phyloP scores from a whole-genome alignment of 768 basidiomycete species.

The Rhizopogon vinicolor region DNA sequence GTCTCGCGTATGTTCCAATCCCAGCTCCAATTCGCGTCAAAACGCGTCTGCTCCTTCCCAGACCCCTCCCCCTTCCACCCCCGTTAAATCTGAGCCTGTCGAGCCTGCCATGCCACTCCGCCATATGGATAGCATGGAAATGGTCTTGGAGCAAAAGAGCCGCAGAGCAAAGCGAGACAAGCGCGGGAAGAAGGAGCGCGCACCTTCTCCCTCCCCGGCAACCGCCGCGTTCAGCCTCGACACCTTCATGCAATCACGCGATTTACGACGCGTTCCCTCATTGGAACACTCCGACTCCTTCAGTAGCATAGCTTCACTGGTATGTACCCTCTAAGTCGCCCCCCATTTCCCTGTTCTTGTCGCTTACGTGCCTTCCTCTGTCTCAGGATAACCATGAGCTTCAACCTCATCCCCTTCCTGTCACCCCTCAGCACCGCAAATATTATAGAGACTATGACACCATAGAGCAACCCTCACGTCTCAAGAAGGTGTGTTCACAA shows the following conservation, averaged over 20 bases:
- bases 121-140: slow-evolving; percentile 71
- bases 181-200: slow-evolving; percentile 42
- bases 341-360: slow-evolving; percentile 17
- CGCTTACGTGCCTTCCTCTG: slow-evolving; percentile 10
- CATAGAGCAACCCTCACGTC: slow-evolving; percentile 26
- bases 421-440: slow-evolving; percentile 57
- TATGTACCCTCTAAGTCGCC: slow-evolving; percentile 25
- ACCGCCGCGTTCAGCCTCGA: slow-evolving; percentile 42
- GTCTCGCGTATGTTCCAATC: slow-evolving; percentile 39
- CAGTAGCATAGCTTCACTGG: slow-evolving; percentile 31
- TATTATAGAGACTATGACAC: slow-evolving; percentile 49
- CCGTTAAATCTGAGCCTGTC: slow-evolving; percentile 58
- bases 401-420: slow-evolving; percentile 28
- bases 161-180: slow-evolving; percentile 52
- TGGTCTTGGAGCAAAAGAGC: slow-evolving; percentile 67
- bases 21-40: slow-evolving; percentile 41
- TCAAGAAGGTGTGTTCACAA: slow-evolving; percentile 19
- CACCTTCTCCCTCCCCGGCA: slow-evolving; percentile 50
- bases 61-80: slow-evolving; percentile 47
- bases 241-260: slow-evolving; percentile 53
- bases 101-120: slow-evolving; percentile 48
- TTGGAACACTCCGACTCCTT: slow-evolving; percentile 27
- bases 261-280: slow-evolving; percentile 36
- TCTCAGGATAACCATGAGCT: slow-evolving; percentile 27
- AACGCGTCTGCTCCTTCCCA: slow-evolving; percentile 37